Conservation (phyloP, 2,329 filamentous ascomycete genomes). For the Ceratocystis colombiana region DNA sequence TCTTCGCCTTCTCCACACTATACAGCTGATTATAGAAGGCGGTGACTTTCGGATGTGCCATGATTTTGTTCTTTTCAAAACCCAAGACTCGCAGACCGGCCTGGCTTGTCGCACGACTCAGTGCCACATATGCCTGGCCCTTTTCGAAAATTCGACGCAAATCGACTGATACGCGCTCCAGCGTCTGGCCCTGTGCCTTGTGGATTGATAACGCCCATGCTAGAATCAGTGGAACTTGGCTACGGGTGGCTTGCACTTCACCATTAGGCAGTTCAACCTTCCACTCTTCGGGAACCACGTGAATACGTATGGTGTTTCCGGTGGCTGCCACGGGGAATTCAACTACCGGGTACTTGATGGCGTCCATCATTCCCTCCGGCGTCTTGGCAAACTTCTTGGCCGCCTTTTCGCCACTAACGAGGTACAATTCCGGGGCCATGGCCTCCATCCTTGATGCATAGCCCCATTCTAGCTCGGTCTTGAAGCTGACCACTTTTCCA, state of each 20-base stretch:
- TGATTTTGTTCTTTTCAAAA: conserved; percentile 83
- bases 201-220: conserved; percentile 97
- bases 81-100: conserved; percentile 75
- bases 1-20: conserved; percentile 51
- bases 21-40: conserved; percentile 77
- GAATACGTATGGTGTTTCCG: conserved; percentile 47
- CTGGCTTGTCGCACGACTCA: conserved; percentile 84
- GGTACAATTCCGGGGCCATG: conserved; percentile 38
- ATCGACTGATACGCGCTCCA: conserved; percentile 90
- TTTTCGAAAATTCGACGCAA: conserved; percentile 90
- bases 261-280: conserved; percentile 95
- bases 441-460: conserved; percentile 26
- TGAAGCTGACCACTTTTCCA: conserved; percentile 74
- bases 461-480: conserved; percentile 41
- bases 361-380: conserved; percentile 36
- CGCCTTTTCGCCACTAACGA: conserved; percentile 36
- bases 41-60: conserved; percentile 81
- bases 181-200: conserved; percentile 91
- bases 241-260: conserved; percentile 79
- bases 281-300: conserved; percentile 70
- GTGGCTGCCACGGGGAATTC: conserved; percentile 65
- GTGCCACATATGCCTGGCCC: conserved; percentile 91
- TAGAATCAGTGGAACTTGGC: conserved; percentile 76
- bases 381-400: conserved; percentile 49
- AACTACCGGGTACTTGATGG: conserved; percentile 69